Conservation (phyloP, 1,284 basidiomycete genomes). For the Ceratobasidium sp. region DNA sequence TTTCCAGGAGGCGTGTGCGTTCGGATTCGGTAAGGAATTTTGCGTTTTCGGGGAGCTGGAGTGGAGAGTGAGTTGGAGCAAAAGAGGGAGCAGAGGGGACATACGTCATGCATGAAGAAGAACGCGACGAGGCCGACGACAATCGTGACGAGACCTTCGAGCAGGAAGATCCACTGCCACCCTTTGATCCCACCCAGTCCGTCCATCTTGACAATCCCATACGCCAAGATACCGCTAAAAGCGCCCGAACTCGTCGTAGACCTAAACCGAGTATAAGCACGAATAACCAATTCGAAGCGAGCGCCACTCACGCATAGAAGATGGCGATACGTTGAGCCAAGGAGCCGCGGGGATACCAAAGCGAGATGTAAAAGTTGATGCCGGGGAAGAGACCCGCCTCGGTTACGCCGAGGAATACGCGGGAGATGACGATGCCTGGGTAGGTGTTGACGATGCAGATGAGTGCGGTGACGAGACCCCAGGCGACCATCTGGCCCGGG, state of each 20-base stretch:
- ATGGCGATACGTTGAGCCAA: conserved; percentile 64
- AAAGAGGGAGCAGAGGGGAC: neutral
- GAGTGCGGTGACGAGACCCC: conserved; percentile 60
- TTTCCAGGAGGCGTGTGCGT: conserved; percentile 42
- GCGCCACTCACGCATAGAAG: conserved; percentile 60
- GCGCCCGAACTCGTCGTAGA: conserved; percentile 50
- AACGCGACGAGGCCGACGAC: conserved; percentile 42
- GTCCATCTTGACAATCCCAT: conserved; percentile 60
- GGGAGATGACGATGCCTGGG: conserved; percentile 67
- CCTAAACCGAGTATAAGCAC: conserved; percentile 13
- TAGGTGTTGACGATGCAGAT: conserved; percentile 76
- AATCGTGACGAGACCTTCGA: conserved; percentile 47
- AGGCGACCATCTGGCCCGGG: conserved; percentile 36
- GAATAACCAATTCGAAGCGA: conserved; percentile 48
- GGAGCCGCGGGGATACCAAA: conserved; percentile 66
- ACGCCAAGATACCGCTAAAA: conserved; percentile 59
- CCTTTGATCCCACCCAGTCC: conserved; percentile 57
- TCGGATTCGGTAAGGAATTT: conserved; percentile 47
- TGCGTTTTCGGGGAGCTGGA: conserved; percentile 50
- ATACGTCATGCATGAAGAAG: conserved; percentile 46
- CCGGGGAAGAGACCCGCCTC: conserved; percentile 67
- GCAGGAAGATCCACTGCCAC: conserved; percentile 66
- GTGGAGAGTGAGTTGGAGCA: neutral
- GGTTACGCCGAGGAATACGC: conserved; percentile 69
- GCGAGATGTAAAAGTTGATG: conserved; percentile 58